phyloP scores from a whole-genome alignment of 2,329 filamentous ascomycete species.

The Neopestalotiopsis rosae region DNA sequence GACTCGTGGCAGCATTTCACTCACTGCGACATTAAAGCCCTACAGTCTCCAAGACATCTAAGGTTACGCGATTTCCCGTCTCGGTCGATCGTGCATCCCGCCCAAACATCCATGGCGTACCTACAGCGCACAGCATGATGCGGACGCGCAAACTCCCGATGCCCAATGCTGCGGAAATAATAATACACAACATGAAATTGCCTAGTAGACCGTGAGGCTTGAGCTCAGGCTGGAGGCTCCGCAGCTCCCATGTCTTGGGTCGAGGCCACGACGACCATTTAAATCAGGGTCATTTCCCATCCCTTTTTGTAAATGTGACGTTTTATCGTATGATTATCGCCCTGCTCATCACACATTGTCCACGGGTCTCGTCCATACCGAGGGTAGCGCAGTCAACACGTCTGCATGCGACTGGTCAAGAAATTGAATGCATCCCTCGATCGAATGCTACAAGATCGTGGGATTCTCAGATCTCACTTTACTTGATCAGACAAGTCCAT shows the following conservation, averaged over 20 bases:
- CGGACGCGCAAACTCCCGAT: background rate
- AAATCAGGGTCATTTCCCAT: background rate
- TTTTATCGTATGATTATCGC: constrained; percentile 1
- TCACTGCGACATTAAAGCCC: no score
- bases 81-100: background rate
- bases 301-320: constrained; percentile 2
- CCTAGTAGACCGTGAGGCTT: background rate
- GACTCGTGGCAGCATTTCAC: no score
- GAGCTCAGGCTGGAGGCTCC: background rate
- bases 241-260: background rate
- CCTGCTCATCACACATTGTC: background rate
- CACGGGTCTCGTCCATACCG: background rate
- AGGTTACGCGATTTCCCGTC: background rate
- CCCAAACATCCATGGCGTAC: background rate
- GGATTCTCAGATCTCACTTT: background rate
- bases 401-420: background rate
- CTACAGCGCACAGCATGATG: background rate
- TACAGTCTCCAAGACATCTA: background rate
- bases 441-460: background rate
- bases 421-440: background rate
- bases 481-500: background rate
- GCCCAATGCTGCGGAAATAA: background rate
- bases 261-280: constrained; percentile 6
- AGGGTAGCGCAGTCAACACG: background rate
- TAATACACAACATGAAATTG: background rate